A percentile compares a stretch with the other conserved stretches of the same genome.
These are phyloP conservation scores for Russula abietina DNA, from an alignment of 768 basidiomycete species.

Conservation along the genomic window DNA sequence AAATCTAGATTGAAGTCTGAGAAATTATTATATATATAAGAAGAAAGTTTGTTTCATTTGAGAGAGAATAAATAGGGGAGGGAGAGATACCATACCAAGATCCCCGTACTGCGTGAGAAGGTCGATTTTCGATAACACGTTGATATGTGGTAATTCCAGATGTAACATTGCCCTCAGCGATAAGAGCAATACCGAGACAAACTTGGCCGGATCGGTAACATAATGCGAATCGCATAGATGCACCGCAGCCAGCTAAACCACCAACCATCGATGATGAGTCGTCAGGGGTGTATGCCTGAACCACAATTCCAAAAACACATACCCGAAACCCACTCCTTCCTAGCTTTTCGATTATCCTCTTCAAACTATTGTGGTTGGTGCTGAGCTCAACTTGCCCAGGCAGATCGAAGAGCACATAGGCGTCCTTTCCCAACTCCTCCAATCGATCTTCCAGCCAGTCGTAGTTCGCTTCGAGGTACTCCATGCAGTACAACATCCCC, in stretches of 20 bases:
- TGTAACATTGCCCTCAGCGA: conserved; percentile 97
- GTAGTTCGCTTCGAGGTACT: conserved; percentile 81
- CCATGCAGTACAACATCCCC: conserved; percentile 79
- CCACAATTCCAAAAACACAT: conserved; percentile 43
- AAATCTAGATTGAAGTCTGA: conserved; percentile 98
- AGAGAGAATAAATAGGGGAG: too few species aligned
- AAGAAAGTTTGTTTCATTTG: too few species aligned
- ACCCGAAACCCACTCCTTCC: conserved; percentile 80
- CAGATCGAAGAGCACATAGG: conserved; percentile 90
- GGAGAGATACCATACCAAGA: conserved; percentile 73
- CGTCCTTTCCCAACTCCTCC: conserved; percentile 58
- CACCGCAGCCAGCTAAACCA: conserved; percentile 42
- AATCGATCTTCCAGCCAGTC: conserved; percentile 79
- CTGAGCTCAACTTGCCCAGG: conserved; percentile 97
- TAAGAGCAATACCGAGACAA: conserved; percentile 85
- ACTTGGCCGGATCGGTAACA: conserved; percentile 93
- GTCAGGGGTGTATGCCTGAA: not conserved
- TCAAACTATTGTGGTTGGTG: conserved; percentile 85
- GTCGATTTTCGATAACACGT: conserved; percentile 95
- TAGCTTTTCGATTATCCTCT: conserved; percentile 66
- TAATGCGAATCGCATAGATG: conserved; percentile 97
- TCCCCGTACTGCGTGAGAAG: conserved; percentile 87
- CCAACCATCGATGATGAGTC: not conserved
- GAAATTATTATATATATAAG: too few species aligned
- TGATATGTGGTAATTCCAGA: conserved; percentile 95